Conservation (phyloP, 495 filamentous ascomycete species). For the Parathielavia appendiculata region DNA sequence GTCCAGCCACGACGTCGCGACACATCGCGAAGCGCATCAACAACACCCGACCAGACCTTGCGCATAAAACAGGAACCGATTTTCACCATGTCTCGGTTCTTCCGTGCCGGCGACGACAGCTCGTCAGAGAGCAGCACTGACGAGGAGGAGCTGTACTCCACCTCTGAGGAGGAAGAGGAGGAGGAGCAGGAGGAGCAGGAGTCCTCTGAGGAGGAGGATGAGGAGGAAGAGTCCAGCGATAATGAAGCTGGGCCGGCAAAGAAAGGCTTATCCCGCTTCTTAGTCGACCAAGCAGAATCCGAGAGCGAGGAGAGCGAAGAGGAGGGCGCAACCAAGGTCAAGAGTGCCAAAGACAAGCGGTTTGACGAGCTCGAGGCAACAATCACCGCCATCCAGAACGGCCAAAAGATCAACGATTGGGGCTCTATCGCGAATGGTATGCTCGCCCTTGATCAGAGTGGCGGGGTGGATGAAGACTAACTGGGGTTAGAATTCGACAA, state of each 20-base stretch:
- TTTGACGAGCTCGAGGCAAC: conserved; percentile 87
- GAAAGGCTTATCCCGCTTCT: conserved; percentile 71
- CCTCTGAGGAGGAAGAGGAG: conserved; percentile 60
- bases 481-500: conserved; percentile 79
- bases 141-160: conserved; percentile 85
- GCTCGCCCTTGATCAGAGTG: conserved; percentile 22
- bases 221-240: conserved; percentile 59
- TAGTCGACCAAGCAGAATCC: conserved; percentile 62
- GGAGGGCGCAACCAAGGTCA: conserved; percentile 75
- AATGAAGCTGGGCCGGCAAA: conserved; percentile 58
- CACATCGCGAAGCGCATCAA: conserved; percentile 14
- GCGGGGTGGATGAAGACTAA: conserved; percentile 14
- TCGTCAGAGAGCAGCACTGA: conserved; percentile 77
- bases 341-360: conserved; percentile 97
- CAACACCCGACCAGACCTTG: conserved; percentile 10
- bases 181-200: conserved; percentile 47
- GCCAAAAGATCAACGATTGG: conserved; percentile 96
- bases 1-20: conserved; percentile 17
- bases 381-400: conserved; percentile 88
- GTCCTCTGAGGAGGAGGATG: conserved; percentile 44
- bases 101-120: conserved; percentile 87
- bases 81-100: conserved; percentile 86
- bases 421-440: conserved; percentile 81
- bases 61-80: conserved; percentile 9
- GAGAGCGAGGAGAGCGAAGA: conserved; percentile 81